These are phyloP conservation scores for Circinella minor DNA, from an alignment of 371 early-diverging fungal genomes.

Conservation along the genomic window DNA sequence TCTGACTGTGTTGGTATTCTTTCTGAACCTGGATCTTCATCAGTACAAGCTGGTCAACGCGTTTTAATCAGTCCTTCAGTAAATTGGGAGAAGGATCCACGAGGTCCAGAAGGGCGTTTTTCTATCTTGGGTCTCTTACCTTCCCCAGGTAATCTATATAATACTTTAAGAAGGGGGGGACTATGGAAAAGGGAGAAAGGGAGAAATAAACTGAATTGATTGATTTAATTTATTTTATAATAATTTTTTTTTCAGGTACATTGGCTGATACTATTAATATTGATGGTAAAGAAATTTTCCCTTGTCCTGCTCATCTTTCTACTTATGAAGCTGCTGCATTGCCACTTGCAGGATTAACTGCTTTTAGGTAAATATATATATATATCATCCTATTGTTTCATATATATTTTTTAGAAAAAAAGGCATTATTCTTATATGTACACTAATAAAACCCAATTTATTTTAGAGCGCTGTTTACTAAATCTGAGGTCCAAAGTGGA, in stretches of 20 bases:
- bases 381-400: too few relatives aligned
- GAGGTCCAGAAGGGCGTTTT: constrained; percentile 65
- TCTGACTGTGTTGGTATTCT: constrained; percentile 68
- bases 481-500: constrained; percentile 57
- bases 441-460: too few relatives aligned
- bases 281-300: constrained; percentile 50
- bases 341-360: constrained; percentile 75
- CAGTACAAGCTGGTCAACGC: constrained; percentile 37
- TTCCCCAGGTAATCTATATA: constrained; percentile 36
- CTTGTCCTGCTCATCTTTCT: constrained; percentile 64
- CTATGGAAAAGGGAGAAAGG: neutral
- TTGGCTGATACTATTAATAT: constrained; percentile 63
- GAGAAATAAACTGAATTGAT: neutral
- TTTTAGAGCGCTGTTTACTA: constrained; percentile 60
- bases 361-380: constrained; percentile 43
- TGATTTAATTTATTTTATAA: neutral
- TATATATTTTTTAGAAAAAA: too few relatives aligned
- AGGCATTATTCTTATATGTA: too few relatives aligned
- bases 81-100: constrained; percentile 64
- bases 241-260: constrained; percentile 44
- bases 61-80: constrained; percentile 63
- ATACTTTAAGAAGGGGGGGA: neutral
- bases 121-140: constrained; percentile 66
- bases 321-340: constrained; percentile 71
- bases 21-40: constrained; percentile 16